phyloP scores from a whole-genome alignment of 2,329 filamentous ascomycete genomes.

The Thyridium curvatum region DNA sequence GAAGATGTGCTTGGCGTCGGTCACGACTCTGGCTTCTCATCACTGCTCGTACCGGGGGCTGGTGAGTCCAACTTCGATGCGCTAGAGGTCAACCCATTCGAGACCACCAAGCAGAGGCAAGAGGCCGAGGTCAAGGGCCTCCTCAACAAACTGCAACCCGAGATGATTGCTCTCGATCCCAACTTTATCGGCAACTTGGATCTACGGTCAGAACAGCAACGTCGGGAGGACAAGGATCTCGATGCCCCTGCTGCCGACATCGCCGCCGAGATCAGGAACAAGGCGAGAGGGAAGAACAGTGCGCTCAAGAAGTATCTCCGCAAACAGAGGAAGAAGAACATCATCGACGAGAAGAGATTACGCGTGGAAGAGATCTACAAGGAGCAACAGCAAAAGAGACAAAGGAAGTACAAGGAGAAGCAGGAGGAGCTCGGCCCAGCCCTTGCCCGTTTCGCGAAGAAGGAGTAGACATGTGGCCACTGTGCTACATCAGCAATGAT shows the following conservation, averaged over 20 bases:
- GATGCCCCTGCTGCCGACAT: conserved; percentile 59
- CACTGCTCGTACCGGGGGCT: conserved; percentile 85
- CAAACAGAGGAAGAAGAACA: conserved; percentile 87
- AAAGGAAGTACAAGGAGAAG: conserved; percentile 55
- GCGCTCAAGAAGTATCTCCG: conserved; percentile 80
- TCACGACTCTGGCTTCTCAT: conserved; percentile 82
- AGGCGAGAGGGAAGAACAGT: conserved; percentile 83
- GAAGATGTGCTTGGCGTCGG: conserved; percentile 85
- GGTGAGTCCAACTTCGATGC: conserved; percentile 96
- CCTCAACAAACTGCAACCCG: conserved; percentile 89
- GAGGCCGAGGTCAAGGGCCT: conserved; percentile 85
- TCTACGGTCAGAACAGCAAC: conserved; percentile 70
- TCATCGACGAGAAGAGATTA: conserved; percentile 92
- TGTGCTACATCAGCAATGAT: conserved; percentile 13
- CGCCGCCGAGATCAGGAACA: conserved; percentile 62
- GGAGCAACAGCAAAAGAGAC: conserved; percentile 60
- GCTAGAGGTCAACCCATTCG: conserved; percentile 90
- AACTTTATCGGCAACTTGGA: conserved; percentile 88
- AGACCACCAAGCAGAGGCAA: conserved; percentile 85
- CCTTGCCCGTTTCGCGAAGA: conserved; percentile 76
- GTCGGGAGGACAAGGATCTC: conserved; percentile 70
- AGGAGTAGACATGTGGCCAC: conserved; percentile 35
- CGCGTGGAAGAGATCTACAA: conserved; percentile 78
- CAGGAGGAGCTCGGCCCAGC: conserved; percentile 78
- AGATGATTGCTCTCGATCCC: conserved; percentile 94